Conservation (phyloP, 305 asterid species). For the Euphrasia arctica region DNA sequence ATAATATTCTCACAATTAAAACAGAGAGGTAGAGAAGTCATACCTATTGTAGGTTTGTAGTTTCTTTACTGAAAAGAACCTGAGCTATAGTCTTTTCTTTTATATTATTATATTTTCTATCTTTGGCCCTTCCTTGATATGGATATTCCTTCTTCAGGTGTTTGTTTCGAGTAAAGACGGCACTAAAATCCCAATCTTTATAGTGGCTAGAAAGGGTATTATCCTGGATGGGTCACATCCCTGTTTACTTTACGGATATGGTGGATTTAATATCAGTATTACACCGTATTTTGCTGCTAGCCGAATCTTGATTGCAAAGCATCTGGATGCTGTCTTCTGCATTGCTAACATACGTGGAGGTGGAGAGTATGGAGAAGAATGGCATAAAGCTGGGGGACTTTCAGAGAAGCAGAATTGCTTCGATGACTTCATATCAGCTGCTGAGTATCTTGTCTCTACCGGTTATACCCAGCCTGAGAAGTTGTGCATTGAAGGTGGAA, state of each 20-base stretch:
- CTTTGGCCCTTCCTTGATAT: background rate
- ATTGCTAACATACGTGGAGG: slow-evolving; percentile 98
- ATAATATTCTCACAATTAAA: background rate
- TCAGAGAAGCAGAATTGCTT: slow-evolving; percentile 83
- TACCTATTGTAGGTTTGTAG: no score
- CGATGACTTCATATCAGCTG: slow-evolving; percentile 80
- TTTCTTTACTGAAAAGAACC: background rate
- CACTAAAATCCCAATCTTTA: slow-evolving; percentile 69
- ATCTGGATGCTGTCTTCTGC: slow-evolving; percentile 71
- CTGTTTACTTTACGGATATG: slow-evolving; percentile 80
- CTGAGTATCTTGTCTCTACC: slow-evolving; percentile 72
- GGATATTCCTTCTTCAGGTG: slow-evolving; percentile 44
- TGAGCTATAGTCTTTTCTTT: no score
- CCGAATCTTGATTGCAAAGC: slow-evolving; percentile 61
- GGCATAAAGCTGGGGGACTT: slow-evolving; percentile 36
- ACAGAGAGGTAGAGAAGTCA: no score
- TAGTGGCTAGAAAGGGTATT: slow-evolving; percentile 74
- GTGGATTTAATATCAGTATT: slow-evolving; percentile 79
- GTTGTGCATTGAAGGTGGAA: slow-evolving; percentile 95
- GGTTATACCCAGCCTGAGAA: slow-evolving; percentile 88
- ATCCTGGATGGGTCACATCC: slow-evolving; percentile 82
- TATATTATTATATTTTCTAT: background rate
- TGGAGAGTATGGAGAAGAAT: slow-evolving; percentile 96
- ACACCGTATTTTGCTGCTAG: slow-evolving; percentile 66
- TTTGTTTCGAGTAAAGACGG: slow-evolving; percentile 85